These are phyloP conservation scores for Trypanosoma caninum DNA, from an alignment of 208 protist genomes.

Conservation along the genomic window DNA sequence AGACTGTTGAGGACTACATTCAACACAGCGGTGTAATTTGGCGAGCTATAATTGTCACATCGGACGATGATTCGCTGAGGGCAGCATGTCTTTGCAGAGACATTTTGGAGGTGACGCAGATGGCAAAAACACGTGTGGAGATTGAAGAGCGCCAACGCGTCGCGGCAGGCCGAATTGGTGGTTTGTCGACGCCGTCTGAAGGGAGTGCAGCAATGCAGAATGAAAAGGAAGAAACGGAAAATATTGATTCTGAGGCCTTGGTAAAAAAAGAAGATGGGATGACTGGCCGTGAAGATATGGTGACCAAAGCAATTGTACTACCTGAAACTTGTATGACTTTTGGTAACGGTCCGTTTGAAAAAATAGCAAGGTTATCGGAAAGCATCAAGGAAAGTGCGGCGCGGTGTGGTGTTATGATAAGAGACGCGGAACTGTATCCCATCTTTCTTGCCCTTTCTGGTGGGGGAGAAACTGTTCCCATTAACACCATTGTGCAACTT, in stretches of 20 bases:
- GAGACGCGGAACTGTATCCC: slow-evolving; percentile 31
- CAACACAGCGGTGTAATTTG: slow-evolving; percentile 84
- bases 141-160: slow-evolving; percentile 31
- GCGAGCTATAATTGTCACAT: slow-evolving; percentile 61
- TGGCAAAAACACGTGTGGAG: slow-evolving; percentile 41
- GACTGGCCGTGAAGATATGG: background rate
- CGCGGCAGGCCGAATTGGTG: background rate
- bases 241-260: background rate
- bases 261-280: background rate
- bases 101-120: slow-evolving; percentile 40
- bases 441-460: slow-evolving; percentile 45
- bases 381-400: slow-evolving; percentile 20
- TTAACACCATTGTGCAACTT: slow-evolving; percentile 38
- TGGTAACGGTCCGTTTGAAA: background rate
- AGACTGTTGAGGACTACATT: slow-evolving; percentile 85
- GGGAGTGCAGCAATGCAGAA: slow-evolving; percentile 3
- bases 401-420: slow-evolving; percentile 25
- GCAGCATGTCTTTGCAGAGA: slow-evolving; percentile 32
- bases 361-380: slow-evolving; percentile 18
- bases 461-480: slow-evolving; percentile 26
- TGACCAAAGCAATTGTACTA: background rate
- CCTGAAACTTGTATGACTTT: background rate
- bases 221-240: slow-evolving; percentile 1
- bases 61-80: slow-evolving; percentile 25
- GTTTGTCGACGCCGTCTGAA: slow-evolving; percentile 7